phyloP scores from a whole-genome alignment of 2,329 filamentous ascomycete genomes.

The Achaetomium macrosporum region DNA sequence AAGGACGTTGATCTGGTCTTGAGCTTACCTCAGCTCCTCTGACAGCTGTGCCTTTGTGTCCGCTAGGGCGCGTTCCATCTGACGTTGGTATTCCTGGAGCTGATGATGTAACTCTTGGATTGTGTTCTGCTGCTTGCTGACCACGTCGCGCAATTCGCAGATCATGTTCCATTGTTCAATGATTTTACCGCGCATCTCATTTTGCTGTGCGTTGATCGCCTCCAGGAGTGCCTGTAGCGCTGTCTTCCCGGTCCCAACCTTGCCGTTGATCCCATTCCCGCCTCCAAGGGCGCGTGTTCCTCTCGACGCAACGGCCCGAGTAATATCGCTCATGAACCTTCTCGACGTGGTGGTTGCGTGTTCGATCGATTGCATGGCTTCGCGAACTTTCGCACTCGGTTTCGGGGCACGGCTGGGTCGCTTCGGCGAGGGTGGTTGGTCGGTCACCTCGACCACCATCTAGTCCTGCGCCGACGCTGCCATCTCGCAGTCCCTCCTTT shows the following conservation, averaged over 20 bases:
- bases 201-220: neutral
- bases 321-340: neutral
- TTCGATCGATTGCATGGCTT: neutral
- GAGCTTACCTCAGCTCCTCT: neutral
- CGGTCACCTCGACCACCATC: neutral
- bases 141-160: neutral
- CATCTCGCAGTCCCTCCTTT: neutral
- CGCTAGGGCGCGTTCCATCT: too few relatives aligned
- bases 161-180: neutral
- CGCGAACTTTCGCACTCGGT: neutral
- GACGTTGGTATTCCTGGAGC: neutral
- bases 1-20: neutral
- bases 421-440: neutral
- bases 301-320: neutral
- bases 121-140: too few relatives aligned
- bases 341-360: neutral
- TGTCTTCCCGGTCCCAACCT: neutral
- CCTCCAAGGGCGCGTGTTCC: neutral
- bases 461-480: neutral
- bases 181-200: neutral
- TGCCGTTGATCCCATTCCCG: neutral
- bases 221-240: neutral
- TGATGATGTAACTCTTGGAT: neutral
- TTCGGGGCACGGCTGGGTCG: neutral
- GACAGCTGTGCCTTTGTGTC: too few relatives aligned